Evolutionary conservation across 2,329 filamentous ascomycete species (phyloP), one percentile per base, ranked within the genome.

Genomic region (Alternaria metachromatica): DNA sequence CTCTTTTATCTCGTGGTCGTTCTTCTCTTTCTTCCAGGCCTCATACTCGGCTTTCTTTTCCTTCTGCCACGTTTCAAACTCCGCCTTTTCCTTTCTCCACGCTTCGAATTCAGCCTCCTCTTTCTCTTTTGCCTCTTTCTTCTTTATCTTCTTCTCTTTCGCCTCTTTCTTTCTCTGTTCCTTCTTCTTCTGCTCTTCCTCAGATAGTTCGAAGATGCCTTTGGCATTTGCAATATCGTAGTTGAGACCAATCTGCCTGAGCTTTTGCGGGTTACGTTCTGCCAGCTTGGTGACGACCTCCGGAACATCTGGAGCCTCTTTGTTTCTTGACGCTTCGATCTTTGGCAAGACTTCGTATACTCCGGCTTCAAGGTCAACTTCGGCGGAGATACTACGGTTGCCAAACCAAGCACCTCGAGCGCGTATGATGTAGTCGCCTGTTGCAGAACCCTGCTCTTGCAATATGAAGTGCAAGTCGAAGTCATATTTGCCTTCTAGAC

Each of bases 321-420:
- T 65, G 41, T 81, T 68, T 15, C 89, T 87, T 33, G 84, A 84
- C 1, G 91, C 91, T 4, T 88, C 88, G 55, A 95, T 86, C 73
- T 92, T 93, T 75, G 94, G 87, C 18, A 92, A 82, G 6, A 96
- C 87, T 25, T 88, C 87, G 78, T 96, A 96, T 37, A 85, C 87
- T 7, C 93, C 93, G 0, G 89, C 86, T 21, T 91, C 87, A 45
- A 96, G 87, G 26, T 90, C 85, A 18, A 95, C 85, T 76, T 96
- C 92, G 3, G 92, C 89, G 53, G 90, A 93, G 55, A 94, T 89
- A 6, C 90, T 91, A 9, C 93, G 89, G 13, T 84, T 88, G 84
- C 92, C 91, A 75, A 83, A 83, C 69, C 74, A 78, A 78, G 83
- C 70, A 75, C 85, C 64, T 70, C 84, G 64, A 49, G 84, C 86